Conservation (phyloP, 305 asterid genomes). For the Euphrasia arctica region DNA sequence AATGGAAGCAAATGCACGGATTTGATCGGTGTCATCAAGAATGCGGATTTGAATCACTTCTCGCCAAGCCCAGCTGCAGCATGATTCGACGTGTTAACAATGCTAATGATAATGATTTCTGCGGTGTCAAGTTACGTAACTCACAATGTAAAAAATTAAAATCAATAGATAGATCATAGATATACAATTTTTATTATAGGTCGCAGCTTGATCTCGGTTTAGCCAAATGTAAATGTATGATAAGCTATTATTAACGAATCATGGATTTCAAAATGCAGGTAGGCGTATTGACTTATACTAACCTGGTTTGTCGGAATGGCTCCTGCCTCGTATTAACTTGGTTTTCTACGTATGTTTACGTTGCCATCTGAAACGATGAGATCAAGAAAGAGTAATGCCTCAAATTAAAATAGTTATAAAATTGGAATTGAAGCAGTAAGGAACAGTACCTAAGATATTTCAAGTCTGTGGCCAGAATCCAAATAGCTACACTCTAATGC, state of each 20-base stretch:
- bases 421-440: neutral
- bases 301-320: neutral
- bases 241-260: neutral
- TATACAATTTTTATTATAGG: neutral
- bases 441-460: too few relatives aligned
- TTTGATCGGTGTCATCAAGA: slow-evolving; percentile 33
- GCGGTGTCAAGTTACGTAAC: too few relatives aligned
- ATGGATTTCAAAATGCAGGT: neutral
- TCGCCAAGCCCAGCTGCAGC: slow-evolving; percentile 72
- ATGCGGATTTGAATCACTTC: slow-evolving; percentile 33
- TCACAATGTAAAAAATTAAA: slow-evolving; percentile 18
- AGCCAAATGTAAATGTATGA: slow-evolving; percentile 10
- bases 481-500: too few relatives aligned
- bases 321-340: neutral
- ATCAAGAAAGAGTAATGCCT: neutral
- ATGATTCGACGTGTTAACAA: slow-evolving; percentile 37
- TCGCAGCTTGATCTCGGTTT: slow-evolving; percentile 5
- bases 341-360: neutral
- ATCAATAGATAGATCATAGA: neutral
- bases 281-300: too few relatives aligned
- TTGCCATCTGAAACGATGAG: neutral
- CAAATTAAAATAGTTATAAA: neutral
- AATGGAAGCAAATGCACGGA: slow-evolving; percentile 49
- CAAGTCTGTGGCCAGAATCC: too few relatives aligned
- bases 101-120: too few relatives aligned